Evolutionary conservation across 331 rosid species (phyloP).

Genomic region (Acacia concinna): DNA sequence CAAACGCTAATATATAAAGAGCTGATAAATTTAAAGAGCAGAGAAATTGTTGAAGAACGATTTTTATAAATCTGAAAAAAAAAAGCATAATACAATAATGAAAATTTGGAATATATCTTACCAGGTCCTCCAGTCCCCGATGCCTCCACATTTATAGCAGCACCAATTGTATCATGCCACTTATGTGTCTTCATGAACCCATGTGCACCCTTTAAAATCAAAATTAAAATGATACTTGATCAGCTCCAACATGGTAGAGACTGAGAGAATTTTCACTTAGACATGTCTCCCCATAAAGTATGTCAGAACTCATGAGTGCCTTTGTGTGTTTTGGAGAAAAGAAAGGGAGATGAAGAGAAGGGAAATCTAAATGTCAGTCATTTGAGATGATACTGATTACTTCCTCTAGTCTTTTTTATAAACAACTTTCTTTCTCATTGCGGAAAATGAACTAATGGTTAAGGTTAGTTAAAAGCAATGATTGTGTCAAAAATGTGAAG

Average conservation of each 20-base stretch:
- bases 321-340: background rate
- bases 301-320: background rate
- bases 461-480: too few species aligned
- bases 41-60: background rate
- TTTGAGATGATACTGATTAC: background rate
- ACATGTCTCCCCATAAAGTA: background rate
- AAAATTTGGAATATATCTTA: conserved; percentile 38
- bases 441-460: too few species aligned
- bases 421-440: too few species aligned
- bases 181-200: conserved; percentile 93
- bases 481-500: too few species aligned
- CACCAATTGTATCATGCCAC: conserved; percentile 92
- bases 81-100: conserved; percentile 10
- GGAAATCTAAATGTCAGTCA: background rate
- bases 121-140: conserved; percentile 92
- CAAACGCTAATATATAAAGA: background rate
- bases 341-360: background rate
- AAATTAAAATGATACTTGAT: conserved; percentile 25
- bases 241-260: conserved; percentile 35
- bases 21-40: background rate
- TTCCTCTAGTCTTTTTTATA: too few species aligned
- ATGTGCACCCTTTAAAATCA: conserved; percentile 78
- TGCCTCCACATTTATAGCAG: conserved; percentile 91
- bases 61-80: background rate
- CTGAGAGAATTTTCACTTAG: conserved; percentile 4